A percentile compares a stretch with the other conserved stretches of the same genome.
phyloP scores from a whole-genome alignment of 2,329 filamentous ascomycete species.

The Echinosphaeria canescens region DNA sequence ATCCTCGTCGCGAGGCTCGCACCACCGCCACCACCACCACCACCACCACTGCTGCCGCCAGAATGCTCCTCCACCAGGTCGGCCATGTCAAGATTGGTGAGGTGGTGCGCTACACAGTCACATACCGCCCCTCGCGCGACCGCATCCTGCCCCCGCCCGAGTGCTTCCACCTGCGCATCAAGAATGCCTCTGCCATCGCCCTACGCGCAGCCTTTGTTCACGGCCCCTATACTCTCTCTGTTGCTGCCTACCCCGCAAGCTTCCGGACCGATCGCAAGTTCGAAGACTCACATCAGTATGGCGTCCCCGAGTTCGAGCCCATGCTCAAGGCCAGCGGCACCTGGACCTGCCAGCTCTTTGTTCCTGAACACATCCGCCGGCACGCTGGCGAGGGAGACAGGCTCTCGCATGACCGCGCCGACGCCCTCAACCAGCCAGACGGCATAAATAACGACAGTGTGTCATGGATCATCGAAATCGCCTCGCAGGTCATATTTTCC shows the following conservation, averaged over 20 bases:
- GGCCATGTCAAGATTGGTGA: constrained; percentile 90
- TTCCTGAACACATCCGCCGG: constrained; percentile 60
- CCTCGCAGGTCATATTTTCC: constrained; percentile 89
- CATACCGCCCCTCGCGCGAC: constrained; percentile 76
- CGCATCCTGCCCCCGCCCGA: constrained; percentile 75
- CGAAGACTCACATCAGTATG: constrained; percentile 45
- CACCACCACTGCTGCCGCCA: too few relatives aligned
- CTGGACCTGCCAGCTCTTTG: constrained; percentile 60
- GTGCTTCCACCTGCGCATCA: constrained; percentile 66
- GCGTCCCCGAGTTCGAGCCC: constrained; percentile 80
- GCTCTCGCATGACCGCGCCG: background rate
- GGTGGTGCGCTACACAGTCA: constrained; percentile 77
- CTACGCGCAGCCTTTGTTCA: constrained; percentile 90
- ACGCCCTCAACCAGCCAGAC: too few relatives aligned
- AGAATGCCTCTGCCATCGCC: constrained; percentile 78
- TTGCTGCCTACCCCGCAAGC: constrained; percentile 62
- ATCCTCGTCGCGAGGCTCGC: too few relatives aligned
- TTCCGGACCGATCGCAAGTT: constrained; percentile 72
- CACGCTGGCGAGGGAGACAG: constrained; percentile 24
- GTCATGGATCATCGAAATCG: constrained; percentile 78
- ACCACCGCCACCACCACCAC: too few relatives aligned
- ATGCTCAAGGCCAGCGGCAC: constrained; percentile 85
- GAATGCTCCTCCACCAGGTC: constrained; percentile 81
- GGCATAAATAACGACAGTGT: too few relatives aligned
- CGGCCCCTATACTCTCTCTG: constrained; percentile 80